A percentile compares a stretch with the other conserved stretches of the same genome.
Evolutionary conservation across 2,329 filamentous ascomycete species (phyloP).

Genomic region (Massarina eburnea): DNA sequence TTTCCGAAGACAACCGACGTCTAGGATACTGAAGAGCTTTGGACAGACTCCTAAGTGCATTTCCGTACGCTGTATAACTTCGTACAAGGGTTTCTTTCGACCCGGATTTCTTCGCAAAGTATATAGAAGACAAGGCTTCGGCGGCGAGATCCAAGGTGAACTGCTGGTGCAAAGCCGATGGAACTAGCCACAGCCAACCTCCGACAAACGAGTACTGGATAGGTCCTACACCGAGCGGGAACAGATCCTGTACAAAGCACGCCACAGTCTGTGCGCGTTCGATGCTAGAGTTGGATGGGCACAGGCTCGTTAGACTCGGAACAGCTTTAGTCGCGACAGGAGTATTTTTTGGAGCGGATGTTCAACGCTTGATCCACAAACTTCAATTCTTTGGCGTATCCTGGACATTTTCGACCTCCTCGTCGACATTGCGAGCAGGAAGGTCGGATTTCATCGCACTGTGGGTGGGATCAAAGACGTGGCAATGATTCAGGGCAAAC

Average conservation of each 20-base stretch:
- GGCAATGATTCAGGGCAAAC: no score
- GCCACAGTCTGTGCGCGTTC: constrained; percentile 1
- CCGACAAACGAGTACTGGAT: constrained; percentile 4
- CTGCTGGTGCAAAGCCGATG: background rate
- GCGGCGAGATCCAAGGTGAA: constrained; percentile 3
- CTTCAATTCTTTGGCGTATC: constrained; percentile 1
- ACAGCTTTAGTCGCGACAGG: no score
- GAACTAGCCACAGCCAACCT: constrained; percentile 4
- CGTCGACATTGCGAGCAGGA: constrained; percentile 4
- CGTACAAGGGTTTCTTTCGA: background rate
- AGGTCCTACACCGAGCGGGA: background rate
- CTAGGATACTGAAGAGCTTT: background rate
- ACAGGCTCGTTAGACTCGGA: no score
- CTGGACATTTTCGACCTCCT: constrained; percentile 3
- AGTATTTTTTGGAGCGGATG: no score
- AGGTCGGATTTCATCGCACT: constrained; percentile 3
- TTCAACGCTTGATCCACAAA: constrained; percentile 3
- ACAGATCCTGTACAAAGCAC: constrained; percentile 3
- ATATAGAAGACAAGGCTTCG: constrained; percentile 1
- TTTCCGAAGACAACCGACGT: background rate
- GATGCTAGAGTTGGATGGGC: no score
- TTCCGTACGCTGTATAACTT: background rate
- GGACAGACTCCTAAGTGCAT: background rate
- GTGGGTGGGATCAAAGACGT: background rate
- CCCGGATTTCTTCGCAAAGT: constrained; percentile 1